These are phyloP conservation scores for Pelargonium citronellum DNA, from an alignment of 441 rosid species.

Conservation along the genomic window DNA sequence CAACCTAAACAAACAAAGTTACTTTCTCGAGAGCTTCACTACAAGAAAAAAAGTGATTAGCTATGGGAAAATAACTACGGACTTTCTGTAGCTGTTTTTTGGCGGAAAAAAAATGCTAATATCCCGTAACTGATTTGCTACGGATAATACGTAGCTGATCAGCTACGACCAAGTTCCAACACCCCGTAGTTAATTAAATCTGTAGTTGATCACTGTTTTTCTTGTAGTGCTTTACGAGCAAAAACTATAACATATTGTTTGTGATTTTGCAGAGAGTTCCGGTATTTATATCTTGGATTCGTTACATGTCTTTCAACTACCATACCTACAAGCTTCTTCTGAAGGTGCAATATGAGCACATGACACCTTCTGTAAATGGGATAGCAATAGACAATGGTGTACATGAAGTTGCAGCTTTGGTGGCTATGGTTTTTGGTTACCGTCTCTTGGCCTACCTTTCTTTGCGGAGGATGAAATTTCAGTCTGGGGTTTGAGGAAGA, in stretches of 20 bases:
- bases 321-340: slow-evolving; percentile 32
- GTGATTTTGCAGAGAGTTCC: slow-evolving; percentile 31
- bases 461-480: slow-evolving; percentile 59
- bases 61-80: too few species aligned
- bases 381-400: slow-evolving; percentile 49
- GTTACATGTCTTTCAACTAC: slow-evolving; percentile 30
- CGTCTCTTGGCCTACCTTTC: slow-evolving; percentile 80
- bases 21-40: too few species aligned
- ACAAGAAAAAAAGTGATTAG: too few species aligned
- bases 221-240: too few species aligned
- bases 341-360: slow-evolving; percentile 33
- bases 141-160: too few species aligned
- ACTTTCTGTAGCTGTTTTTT: too few species aligned
- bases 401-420: slow-evolving; percentile 62
- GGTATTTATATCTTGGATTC: slow-evolving; percentile 29
- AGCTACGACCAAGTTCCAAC: too few species aligned
- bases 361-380: slow-evolving; percentile 40
- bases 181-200: too few species aligned
- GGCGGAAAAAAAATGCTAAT: too few species aligned
- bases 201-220: background rate
- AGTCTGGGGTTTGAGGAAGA: slow-evolving; percentile 16
- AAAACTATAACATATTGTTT: background rate
- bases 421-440: slow-evolving; percentile 89
- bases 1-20: background rate
- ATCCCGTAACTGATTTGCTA: too few species aligned